phyloP scores from a whole-genome alignment of 768 basidiomycete species.

The Mycena rosella region DNA sequence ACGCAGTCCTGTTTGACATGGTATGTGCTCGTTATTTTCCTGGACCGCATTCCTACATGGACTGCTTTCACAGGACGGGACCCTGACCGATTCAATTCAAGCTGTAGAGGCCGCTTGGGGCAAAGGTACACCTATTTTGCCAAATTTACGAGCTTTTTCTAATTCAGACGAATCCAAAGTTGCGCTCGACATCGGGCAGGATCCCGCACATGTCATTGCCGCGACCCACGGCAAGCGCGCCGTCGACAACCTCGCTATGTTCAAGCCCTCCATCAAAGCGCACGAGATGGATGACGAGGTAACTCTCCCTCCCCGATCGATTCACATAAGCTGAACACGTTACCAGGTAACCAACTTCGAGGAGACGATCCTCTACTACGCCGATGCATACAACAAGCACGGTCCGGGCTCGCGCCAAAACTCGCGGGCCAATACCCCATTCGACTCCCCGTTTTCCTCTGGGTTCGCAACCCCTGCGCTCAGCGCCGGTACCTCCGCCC shows the following conservation, averaged over 20 bases:
- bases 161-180: slow-evolving; percentile 56
- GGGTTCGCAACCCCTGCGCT: slow-evolving; percentile 57
- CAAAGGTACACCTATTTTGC: no score
- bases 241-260: slow-evolving; percentile 75
- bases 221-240: slow-evolving; percentile 84
- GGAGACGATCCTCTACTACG: slow-evolving; percentile 73
- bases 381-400: slow-evolving; percentile 67
- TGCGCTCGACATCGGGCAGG: slow-evolving; percentile 75
- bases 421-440: slow-evolving; percentile 36
- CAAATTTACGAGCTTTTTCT: no score
- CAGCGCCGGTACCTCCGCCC: slow-evolving; percentile 30
- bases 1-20: slow-evolving; percentile 79
- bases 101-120: slow-evolving; percentile 65
- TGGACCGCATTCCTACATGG: background rate
- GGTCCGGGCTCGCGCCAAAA: slow-evolving; percentile 52
- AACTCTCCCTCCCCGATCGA: background rate
- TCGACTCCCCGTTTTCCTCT: slow-evolving; percentile 40
- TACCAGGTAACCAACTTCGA: slow-evolving; percentile 65
- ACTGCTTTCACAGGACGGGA: slow-evolving; percentile 65
- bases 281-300: slow-evolving; percentile 68
- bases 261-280: slow-evolving; percentile 61
- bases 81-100: slow-evolving; percentile 79
- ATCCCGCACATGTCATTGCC: slow-evolving; percentile 75
- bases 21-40: slow-evolving; percentile 43
- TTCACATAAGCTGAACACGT: background rate